Conservation (phyloP, 352 stramenopile genomes). For the Phytopythium oedochilum region DNA sequence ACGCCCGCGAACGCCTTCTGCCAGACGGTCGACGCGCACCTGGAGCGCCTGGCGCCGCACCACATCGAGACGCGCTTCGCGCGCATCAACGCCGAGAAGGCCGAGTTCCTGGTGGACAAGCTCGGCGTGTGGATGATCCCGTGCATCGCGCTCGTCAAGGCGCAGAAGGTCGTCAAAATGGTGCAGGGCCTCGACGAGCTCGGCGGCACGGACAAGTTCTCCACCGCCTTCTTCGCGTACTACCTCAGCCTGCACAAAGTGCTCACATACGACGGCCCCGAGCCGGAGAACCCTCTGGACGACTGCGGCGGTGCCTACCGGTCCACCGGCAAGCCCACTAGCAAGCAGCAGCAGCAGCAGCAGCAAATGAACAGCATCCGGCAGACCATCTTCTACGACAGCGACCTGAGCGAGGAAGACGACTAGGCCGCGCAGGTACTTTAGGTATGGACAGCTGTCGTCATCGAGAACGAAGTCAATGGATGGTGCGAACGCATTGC, state of each 20-base stretch:
- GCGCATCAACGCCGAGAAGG: conserved; percentile 96
- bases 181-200: conserved; percentile 95
- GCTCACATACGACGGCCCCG: conserved; percentile 93
- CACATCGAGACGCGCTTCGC: conserved; percentile 95
- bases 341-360: conserved; percentile 28
- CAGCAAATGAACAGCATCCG: conserved; percentile 69
- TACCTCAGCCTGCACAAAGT: conserved; percentile 92
- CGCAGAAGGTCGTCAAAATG: conserved; percentile 96
- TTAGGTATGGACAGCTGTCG: no score
- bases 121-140: conserved; percentile 96
- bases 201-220: conserved; percentile 92
- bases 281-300: conserved; percentile 57
- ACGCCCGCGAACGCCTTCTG: conserved; percentile 91
- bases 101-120: conserved; percentile 95
- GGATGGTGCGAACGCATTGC: no score
- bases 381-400: conserved; percentile 85
- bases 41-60: conserved; percentile 84
- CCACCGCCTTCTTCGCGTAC: conserved; percentile 88
- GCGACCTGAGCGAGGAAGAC: conserved; percentile 76
- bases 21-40: conserved; percentile 91
- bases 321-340: conserved; percentile 12
- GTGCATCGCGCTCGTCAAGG: conserved; percentile 93
- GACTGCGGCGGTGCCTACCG: conserved; percentile 60
- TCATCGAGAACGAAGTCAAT: no score
- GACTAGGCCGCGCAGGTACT: conserved; percentile 23